These are phyloP conservation scores for Alternaria metachromatica DNA, from an alignment of 2,329 filamentous ascomycete species.

Conservation along the genomic window DNA sequence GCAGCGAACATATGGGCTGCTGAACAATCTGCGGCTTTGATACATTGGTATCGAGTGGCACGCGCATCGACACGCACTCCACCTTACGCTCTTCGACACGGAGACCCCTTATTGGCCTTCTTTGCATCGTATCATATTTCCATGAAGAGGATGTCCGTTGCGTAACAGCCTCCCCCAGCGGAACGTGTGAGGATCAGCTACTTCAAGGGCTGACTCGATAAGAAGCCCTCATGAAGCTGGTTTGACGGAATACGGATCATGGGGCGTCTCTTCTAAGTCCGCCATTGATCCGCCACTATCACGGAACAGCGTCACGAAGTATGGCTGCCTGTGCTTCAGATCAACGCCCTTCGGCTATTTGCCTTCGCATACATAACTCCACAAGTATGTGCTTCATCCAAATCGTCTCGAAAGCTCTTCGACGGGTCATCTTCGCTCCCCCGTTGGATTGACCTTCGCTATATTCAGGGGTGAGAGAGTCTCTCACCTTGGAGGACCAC, in stretches of 20 bases:
- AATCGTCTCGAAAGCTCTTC: not conserved
- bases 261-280: not conserved
- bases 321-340: not conserved
- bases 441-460: rapidly evolving
- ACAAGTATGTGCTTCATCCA: not conserved
- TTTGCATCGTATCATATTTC: not conserved
- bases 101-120: not conserved
- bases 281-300: not conserved
- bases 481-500: not conserved
- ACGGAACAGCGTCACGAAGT: not conserved
- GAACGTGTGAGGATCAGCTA: not conserved
- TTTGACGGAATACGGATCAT: not conserved
- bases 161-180: not conserved
- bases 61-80: too few relatives aligned
- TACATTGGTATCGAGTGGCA: not conserved
- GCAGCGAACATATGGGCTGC: too few relatives aligned
- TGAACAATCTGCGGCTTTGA: not conserved
- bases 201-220: not conserved
- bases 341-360: not conserved
- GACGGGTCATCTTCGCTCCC: not conserved
- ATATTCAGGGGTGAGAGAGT: not conserved
- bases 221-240: not conserved
- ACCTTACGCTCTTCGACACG: not conserved
- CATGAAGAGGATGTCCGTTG: not conserved
- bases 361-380: not conserved